Percentiles rank a stretch among this genome's conserved stretches.
phyloP scores from a whole-genome alignment of 1,284 basidiomycete species.

The Leccinum huronense region DNA sequence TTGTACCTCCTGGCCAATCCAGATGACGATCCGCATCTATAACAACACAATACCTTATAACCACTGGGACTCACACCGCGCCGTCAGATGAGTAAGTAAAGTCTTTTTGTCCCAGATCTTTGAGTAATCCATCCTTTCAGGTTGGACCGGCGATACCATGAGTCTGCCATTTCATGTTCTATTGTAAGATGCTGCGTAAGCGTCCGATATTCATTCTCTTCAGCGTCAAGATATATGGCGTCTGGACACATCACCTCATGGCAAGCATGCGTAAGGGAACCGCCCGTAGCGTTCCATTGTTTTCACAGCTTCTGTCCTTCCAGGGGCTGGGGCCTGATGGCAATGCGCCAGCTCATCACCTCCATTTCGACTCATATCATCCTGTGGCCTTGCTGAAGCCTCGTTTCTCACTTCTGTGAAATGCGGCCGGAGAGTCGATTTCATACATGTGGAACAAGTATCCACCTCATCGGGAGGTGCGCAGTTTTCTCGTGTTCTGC shows the following conservation, averaged over 20 bases:
- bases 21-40: background rate
- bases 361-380: background rate
- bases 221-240: background rate
- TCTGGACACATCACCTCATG: background rate
- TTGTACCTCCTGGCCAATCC: background rate
- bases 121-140: background rate
- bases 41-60: background rate
- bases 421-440: background rate
- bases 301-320: background rate
- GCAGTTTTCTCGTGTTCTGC: background rate
- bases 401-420: background rate
- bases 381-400: background rate
- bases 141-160: background rate
- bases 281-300: background rate
- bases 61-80: background rate
- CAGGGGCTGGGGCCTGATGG: background rate
- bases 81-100: background rate
- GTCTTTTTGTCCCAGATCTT: background rate
- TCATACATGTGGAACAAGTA: background rate
- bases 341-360: background rate
- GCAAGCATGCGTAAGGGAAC: background rate
- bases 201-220: background rate
- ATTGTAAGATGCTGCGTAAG: background rate
- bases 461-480: background rate
- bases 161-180: background rate